These are phyloP conservation scores for Aspergillus pseudoviridinutans DNA, from an alignment of 2,329 filamentous ascomycete genomes.

Conservation along the genomic window DNA sequence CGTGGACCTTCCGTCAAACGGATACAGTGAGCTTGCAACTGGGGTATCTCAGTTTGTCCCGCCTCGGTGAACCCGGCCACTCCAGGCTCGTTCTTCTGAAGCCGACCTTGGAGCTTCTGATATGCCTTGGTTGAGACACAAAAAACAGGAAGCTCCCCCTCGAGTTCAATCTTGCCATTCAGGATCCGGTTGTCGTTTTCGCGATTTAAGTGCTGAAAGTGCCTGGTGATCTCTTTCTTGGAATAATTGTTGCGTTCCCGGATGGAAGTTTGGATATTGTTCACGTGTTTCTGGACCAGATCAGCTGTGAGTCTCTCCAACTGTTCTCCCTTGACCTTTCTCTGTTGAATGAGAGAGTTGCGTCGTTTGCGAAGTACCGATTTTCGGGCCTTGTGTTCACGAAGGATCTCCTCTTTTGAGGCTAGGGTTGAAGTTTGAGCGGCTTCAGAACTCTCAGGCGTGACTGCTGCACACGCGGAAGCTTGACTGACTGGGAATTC, in stretches of 20 bases:
- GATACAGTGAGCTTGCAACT: conserved; percentile 56
- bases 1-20: conserved; percentile 53
- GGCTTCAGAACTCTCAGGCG: not conserved
- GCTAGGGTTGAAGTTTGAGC: not conserved
- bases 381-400: not conserved
- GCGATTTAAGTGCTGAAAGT: not conserved
- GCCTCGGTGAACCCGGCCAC: conserved; percentile 50
- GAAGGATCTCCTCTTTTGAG: not conserved
- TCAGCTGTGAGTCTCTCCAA: conserved; percentile 37
- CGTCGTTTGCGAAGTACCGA: too few species aligned
- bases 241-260: conserved; percentile 6
- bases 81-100: conserved; percentile 47
- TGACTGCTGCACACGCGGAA: not conserved
- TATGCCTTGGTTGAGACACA: conserved; percentile 62
- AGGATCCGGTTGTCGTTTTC: conserved; percentile 32
- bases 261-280: conserved; percentile 5
- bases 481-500: not conserved
- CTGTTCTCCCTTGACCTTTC: conserved; percentile 21
- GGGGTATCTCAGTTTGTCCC: conserved; percentile 58
- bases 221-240: conserved; percentile 2
- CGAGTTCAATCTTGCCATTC: conserved; percentile 55
- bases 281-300: conserved; percentile 25
- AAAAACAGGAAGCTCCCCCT: conserved; percentile 56
- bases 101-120: conserved; percentile 56
- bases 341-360: not conserved